A percentile compares a stretch with the other conserved stretches of the same genome.
These are phyloP conservation scores for Coemansia sp. DNA, from an alignment of 192 early-diverging fungal genomes.

Conservation along the genomic window DNA sequence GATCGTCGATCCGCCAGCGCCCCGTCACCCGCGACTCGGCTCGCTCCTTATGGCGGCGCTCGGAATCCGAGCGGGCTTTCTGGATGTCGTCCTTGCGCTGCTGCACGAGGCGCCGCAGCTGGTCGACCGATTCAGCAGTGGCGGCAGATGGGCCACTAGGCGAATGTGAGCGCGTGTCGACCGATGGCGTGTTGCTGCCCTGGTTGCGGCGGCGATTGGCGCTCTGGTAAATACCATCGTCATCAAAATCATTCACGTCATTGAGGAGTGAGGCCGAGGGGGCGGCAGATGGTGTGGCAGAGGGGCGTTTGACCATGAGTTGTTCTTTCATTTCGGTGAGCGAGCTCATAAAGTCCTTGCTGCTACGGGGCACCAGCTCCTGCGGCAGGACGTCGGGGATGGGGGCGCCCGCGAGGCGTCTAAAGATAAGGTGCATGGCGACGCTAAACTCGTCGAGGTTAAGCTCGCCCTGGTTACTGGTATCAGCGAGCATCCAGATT, in stretches of 20 bases:
- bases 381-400: conserved; percentile 77
- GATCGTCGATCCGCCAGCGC: conserved; percentile 43
- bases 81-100: conserved; percentile 27
- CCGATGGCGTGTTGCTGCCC: conserved; percentile 1
- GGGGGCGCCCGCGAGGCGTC: conserved; percentile 79
- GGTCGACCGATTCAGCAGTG: conserved; percentile 35
- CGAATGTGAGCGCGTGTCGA: conserved; percentile 14
- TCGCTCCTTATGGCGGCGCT: conserved; percentile 18
- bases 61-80: background rate
- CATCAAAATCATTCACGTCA: background rate
- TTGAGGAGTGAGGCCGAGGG: no score
- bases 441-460: conserved; percentile 95
- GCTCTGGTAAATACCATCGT: conserved; percentile 31
- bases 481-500: conserved; percentile 55
- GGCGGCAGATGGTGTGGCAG: background rate
- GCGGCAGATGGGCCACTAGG: background rate
- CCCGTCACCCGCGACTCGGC: conserved; percentile 42
- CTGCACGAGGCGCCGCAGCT: conserved; percentile 24
- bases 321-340: conserved; percentile 51
- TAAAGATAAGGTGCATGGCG: conserved; percentile 96
- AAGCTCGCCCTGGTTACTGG: conserved; percentile 71
- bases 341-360: conserved; percentile 74
- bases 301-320: conserved; percentile 31
- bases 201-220: conserved; percentile 29
- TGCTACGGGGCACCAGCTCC: conserved; percentile 85